phyloP scores from a whole-genome alignment of 345 rosid species.

The Hibiscus mutabilis region DNA sequence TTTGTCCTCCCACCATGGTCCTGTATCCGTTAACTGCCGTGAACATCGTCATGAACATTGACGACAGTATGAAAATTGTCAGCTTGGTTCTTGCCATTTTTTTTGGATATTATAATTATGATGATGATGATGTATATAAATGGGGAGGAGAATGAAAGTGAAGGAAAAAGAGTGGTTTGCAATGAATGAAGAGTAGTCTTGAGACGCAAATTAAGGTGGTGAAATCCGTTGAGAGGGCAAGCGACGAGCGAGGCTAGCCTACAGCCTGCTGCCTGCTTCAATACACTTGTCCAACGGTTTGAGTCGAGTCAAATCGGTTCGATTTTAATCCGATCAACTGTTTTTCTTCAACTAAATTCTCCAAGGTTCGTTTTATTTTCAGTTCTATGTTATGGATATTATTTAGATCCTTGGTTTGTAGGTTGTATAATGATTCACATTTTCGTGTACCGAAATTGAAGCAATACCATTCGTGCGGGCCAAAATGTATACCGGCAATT shows the following conservation, averaged over 20 bases:
- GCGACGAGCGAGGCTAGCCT: neutral
- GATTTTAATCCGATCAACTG: no score
- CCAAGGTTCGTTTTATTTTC: no score
- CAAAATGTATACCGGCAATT: no score
- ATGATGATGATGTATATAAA: neutral
- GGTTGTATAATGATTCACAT: no score
- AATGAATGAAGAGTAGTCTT: neutral
- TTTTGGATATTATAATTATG: neutral
- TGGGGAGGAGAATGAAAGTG: neutral
- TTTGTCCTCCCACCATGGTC: constrained; percentile 46
- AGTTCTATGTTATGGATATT: no score
- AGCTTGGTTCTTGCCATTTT: neutral
- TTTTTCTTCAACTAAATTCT: no score
- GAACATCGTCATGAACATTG: neutral
- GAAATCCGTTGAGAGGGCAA: neutral
- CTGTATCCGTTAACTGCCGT: constrained; percentile 9
- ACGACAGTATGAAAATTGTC: neutral
- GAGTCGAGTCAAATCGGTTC: no score
- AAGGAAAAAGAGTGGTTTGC: neutral
- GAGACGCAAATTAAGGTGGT: constrained; percentile 33
- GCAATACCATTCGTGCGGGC: no score
- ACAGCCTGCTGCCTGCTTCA: constrained; percentile 3
- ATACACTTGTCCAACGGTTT: constrained; percentile 21
- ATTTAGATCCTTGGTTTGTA: no score
- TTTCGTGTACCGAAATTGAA: no score